Percentiles rank a stretch among this genome's conserved stretches.
Evolutionary conservation across 225 moss, liverwort and hornwort species (phyloP).

Genomic region (Takakia lepidozioides): DNA sequence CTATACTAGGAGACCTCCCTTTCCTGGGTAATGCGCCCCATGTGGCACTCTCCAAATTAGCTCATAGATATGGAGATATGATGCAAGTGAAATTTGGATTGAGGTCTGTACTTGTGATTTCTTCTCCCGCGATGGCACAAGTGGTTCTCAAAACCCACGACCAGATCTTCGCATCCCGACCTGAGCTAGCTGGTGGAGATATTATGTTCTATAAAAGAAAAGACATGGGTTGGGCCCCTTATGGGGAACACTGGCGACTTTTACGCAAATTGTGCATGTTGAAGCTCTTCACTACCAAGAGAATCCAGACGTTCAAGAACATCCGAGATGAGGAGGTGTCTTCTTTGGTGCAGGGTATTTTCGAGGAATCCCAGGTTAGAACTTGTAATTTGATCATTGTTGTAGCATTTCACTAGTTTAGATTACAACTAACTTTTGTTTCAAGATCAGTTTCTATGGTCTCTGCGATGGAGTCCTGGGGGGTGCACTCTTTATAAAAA

Average conservation of each 20-base stretch:
- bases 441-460: too few species aligned
- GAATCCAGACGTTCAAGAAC: conserved; percentile 7
- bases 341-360: conserved; percentile 1
- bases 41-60: background rate
- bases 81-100: conserved; percentile 10
- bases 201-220: conserved; percentile 3
- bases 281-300: conserved; percentile 15
- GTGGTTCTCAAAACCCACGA: conserved; percentile 30
- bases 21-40: conserved; percentile 6
- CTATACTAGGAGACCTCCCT: conserved; percentile 10
- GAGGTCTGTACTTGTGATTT: conserved; percentile 7
- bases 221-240: conserved; percentile 22
- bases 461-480: too few species aligned
- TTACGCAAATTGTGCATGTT: conserved; percentile 12
- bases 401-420: too few species aligned
- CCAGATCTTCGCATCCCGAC: conserved; percentile 20
- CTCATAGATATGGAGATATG: conserved; percentile 11
- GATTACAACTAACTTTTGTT: too few species aligned
- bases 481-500: too few species aligned
- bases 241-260: conserved; percentile 17
- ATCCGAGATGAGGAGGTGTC: conserved; percentile 1
- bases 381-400: too few species aligned
- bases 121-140: conserved; percentile 8
- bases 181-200: background rate
- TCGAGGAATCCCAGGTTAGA: conserved; percentile 1